These are phyloP conservation scores for Zygosaccharomyces gambellarensis DNA, from an alignment of 805 yeast species.

Conservation along the genomic window DNA sequence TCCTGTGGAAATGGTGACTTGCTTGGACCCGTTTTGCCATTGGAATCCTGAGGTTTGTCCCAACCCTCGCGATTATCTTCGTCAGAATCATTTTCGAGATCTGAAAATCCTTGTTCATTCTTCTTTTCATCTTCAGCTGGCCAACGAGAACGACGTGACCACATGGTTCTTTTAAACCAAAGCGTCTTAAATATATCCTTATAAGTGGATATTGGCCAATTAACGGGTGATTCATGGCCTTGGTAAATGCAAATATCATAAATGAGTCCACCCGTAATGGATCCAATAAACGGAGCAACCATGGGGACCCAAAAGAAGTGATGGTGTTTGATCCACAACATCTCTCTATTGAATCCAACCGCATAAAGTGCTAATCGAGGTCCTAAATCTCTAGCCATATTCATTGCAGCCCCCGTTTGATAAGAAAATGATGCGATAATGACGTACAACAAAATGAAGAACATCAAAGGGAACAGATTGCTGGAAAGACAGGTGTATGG, in stretches of 20 bases:
- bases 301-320: slow-evolving; percentile 52
- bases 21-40: background rate
- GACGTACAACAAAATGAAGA: slow-evolving; percentile 42
- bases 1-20: background rate
- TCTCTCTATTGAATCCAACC: slow-evolving; percentile 43
- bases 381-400: slow-evolving; percentile 51
- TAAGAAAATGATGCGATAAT: slow-evolving; percentile 47
- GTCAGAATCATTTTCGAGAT: slow-evolving; percentile 29
- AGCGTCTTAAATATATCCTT: slow-evolving; percentile 19
- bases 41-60: slow-evolving; percentile 9
- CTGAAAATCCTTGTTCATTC: slow-evolving; percentile 25
- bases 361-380: slow-evolving; percentile 48
- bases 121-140: background rate
- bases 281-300: slow-evolving; percentile 47
- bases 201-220: slow-evolving; percentile 37
- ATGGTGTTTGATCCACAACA: slow-evolving; percentile 37
- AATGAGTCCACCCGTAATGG: slow-evolving; percentile 44
- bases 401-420: slow-evolving; percentile 53
- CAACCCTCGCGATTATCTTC: slow-evolving; percentile 20
- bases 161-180: slow-evolving; percentile 34
- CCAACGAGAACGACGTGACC: slow-evolving; percentile 12
- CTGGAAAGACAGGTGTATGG: slow-evolving; percentile 46
- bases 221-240: slow-evolving; percentile 50
- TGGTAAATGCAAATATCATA: slow-evolving; percentile 49
- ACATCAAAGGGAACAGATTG: slow-evolving; percentile 44